Base-by-base conservation (phyloP, 495 filamentous ascomycete genomes). In the Trichoderma parareesei region DNA sequence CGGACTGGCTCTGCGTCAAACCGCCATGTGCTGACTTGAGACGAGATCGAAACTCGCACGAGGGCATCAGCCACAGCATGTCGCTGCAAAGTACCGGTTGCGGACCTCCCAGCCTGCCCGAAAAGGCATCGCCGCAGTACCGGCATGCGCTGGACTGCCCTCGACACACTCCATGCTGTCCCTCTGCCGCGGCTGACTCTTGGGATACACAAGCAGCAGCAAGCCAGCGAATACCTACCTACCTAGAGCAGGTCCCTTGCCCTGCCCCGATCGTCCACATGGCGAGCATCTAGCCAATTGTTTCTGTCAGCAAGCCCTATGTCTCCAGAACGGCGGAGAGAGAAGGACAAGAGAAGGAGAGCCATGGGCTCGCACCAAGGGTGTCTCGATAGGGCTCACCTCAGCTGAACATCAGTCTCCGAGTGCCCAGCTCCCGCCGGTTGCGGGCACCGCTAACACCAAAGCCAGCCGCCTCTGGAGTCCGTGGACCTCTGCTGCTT, bases 361-460 rank as follows among this genome's bases (percentile, higher is more conserved):
- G 4, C 61, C 35, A 18, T n/a, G 9, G 63, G 14, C 37, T 55
- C 46, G 55, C 63, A 55, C 41, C 46, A 27, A 42, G 48, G 63
- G 44, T 33, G 48, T 64, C 46, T 42, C 55, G 60, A 48, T 64
- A 55, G 38, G 63, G 63, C 63, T 64, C 63, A 64, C 63, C 63
- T 64, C 63, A 64, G 63, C 63, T 53, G 63, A 55, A 64, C 40
- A 11, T 42, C 43, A 46, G 43, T 49, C 16, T n/a, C 46, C 46
- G 46, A n/a, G 27, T 57, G 33, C 53, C 53, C 53, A 57, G 53
- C 53, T 57, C 53, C 53, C 53, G 53, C 53, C 53, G 53, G 8
- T 57, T 57, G 53, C 53, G 53, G 53, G 53, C 53, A 57, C 53
- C 53, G 53, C 53, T 57, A 57, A 49, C 46, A 49, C 5, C 53